A percentile compares a stretch with the other conserved stretches of the same genome.
Conservation (phyloP, 805 yeast species). For the Wickerhamiella domercqiae region DNA sequence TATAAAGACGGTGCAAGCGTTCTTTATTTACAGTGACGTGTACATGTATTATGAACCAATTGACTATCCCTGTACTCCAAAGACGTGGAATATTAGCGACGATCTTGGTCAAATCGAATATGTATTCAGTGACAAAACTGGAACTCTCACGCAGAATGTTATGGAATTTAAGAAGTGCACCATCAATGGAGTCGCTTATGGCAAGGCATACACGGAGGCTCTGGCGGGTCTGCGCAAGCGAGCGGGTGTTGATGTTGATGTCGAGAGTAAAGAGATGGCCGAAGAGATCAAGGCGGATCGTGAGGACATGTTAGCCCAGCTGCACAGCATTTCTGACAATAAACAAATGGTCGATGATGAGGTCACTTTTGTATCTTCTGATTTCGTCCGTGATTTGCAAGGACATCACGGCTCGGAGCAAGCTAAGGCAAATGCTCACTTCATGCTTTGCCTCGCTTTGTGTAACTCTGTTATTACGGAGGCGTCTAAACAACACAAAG, state of each 20-base stretch:
- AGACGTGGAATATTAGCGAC: constrained; percentile 74
- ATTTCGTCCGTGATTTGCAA: constrained; percentile 40
- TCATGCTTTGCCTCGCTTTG: constrained; percentile 56
- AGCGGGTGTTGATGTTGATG: constrained; percentile 45
- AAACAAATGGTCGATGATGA: constrained; percentile 37
- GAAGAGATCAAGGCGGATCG: constrained; percentile 32
- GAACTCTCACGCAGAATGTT: constrained; percentile 68
- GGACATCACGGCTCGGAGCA: constrained; percentile 30
- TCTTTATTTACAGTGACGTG: constrained; percentile 55
- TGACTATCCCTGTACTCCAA: constrained; percentile 70
- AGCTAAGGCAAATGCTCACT: constrained; percentile 36
- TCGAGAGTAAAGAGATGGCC: constrained; percentile 35
- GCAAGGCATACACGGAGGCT: constrained; percentile 68
- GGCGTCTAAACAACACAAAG: constrained; percentile 22
- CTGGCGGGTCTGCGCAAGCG: constrained; percentile 57
- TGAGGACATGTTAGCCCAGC: constrained; percentile 32
- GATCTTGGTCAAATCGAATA: constrained; percentile 77
- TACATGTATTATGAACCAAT: constrained; percentile 53
- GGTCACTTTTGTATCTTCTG: constrained; percentile 54
- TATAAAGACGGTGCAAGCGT: constrained; percentile 66
- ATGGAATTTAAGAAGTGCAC: constrained; percentile 77
- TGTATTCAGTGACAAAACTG: constrained; percentile 70
- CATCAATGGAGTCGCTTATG: constrained; percentile 52
- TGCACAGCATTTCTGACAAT: constrained; percentile 28
- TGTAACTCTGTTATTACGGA: constrained; percentile 73